These are phyloP conservation scores for Ophiostoma triangulosporum DNA, from an alignment of 2,329 filamentous ascomycete genomes.

Conservation along the genomic window DNA sequence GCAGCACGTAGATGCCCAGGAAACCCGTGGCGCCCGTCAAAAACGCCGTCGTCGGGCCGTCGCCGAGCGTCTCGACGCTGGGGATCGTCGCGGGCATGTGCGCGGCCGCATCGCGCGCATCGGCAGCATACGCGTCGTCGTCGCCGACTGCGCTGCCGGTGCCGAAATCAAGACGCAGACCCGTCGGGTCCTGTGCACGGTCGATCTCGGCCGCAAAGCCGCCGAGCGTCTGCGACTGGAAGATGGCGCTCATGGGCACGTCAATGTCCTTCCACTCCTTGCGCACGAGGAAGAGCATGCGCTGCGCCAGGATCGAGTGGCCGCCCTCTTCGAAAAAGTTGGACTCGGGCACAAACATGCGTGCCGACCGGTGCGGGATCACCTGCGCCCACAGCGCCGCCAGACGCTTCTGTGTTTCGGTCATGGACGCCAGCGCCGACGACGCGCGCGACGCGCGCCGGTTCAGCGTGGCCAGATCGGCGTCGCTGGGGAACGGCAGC, in stretches of 20 bases:
- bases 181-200: constrained; percentile 13
- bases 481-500: constrained; percentile 67
- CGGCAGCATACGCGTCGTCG: constrained; percentile 12
- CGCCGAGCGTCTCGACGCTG: background rate
- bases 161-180: constrained; percentile 10
- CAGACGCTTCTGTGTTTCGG: constrained; percentile 49
- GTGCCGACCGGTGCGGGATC: constrained; percentile 38
- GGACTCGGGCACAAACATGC: constrained; percentile 46
- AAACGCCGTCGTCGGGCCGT: constrained; percentile 46
- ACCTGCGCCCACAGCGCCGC: constrained; percentile 63
- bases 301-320: constrained; percentile 68
- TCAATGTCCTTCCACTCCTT: constrained; percentile 28
- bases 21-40: constrained; percentile 87
- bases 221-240: constrained; percentile 42
- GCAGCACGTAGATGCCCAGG: constrained; percentile 66
- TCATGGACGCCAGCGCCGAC: constrained; percentile 14
- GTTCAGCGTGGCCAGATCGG: constrained; percentile 22
- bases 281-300: constrained; percentile 58
- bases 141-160: constrained; percentile 7
- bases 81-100: constrained; percentile 17
- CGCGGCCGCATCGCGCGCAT: constrained; percentile 5
- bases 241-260: constrained; percentile 58
- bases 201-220: constrained; percentile 36
- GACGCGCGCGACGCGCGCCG: constrained; percentile 17
- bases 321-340: constrained; percentile 72